Percentiles rank a stretch among this genome's conserved stretches.
phyloP scores from a whole-genome alignment of 2,329 filamentous ascomycete genomes.

The Albifimbria verrucaria region DNA sequence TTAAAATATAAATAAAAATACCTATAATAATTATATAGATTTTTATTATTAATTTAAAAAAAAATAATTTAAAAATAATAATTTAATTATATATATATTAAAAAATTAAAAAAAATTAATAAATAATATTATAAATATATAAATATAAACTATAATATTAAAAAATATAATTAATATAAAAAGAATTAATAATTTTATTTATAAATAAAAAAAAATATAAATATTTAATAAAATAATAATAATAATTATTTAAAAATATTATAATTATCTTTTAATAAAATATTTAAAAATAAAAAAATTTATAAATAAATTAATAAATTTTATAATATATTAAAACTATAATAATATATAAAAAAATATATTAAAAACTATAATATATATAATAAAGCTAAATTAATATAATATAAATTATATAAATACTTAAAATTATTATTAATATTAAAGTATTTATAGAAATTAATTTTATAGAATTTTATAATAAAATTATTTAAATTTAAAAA shows the following conservation, averaged over 20 bases:
- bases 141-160: neutral
- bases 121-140: neutral
- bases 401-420: neutral
- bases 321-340: too few relatives aligned
- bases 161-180: neutral
- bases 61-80: neutral
- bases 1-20: too few relatives aligned
- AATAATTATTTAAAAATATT: neutral
- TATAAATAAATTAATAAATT: neutral
- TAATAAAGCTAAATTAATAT: neutral
- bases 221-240: neutral
- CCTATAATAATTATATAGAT: neutral
- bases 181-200: neutral
- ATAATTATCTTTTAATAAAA: neutral
- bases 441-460: too few relatives aligned
- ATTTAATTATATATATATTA: neutral
- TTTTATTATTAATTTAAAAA: neutral
- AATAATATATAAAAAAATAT: too few relatives aligned
- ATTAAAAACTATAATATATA: too few relatives aligned
- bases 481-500: too few relatives aligned
- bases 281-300: neutral
- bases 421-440: neutral
- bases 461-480: too few relatives aligned
- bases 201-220: neutral
- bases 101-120: neutral